phyloP scores from a whole-genome alignment of 345 rosid genomes.

The Triadica sebifera region DNA sequence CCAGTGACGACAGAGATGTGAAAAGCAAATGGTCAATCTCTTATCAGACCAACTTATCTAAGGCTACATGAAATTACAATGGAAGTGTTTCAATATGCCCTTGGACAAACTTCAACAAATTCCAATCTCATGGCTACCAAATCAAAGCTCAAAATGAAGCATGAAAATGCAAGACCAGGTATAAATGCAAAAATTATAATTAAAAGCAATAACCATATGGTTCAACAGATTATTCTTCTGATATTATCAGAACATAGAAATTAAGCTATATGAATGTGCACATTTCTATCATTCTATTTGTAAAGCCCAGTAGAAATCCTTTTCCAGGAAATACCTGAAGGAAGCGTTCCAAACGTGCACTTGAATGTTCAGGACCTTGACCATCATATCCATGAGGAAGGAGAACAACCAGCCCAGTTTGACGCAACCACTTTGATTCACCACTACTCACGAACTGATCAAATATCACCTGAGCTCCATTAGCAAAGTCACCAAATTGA shows the following conservation, averaged over 20 bases:
- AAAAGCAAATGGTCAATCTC: not conserved
- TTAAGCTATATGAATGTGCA: no score
- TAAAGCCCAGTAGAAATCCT: not conserved
- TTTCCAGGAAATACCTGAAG: conserved; percentile 55
- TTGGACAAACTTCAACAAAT: not conserved
- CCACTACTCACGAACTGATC: conserved; percentile 82
- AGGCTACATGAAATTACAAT: not conserved
- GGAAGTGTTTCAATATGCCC: not conserved
- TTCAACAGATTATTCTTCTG: not conserved
- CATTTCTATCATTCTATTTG: no score
- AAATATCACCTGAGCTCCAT: conserved; percentile 84
- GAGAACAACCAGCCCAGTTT: conserved; percentile 65
- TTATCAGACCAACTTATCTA: not conserved
- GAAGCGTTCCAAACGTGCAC: conserved; percentile 71
- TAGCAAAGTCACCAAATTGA: conserved; percentile 81
- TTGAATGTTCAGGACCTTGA: conserved; percentile 88
- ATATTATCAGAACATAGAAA: no score
- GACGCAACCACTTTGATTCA: conserved; percentile 83
- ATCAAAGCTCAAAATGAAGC: not conserved
- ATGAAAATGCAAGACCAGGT: not conserved
- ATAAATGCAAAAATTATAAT: not conserved
- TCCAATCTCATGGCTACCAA: not conserved
- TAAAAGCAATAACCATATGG: not conserved
- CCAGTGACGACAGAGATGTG: not conserved
- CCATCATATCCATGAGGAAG: conserved; percentile 90